Evolutionary conservation across 1,284 basidiomycete genomes (phyloP), one percentile per base, ranked within the genome.

Genomic region (Cryptococcus deneoformans): DNA sequence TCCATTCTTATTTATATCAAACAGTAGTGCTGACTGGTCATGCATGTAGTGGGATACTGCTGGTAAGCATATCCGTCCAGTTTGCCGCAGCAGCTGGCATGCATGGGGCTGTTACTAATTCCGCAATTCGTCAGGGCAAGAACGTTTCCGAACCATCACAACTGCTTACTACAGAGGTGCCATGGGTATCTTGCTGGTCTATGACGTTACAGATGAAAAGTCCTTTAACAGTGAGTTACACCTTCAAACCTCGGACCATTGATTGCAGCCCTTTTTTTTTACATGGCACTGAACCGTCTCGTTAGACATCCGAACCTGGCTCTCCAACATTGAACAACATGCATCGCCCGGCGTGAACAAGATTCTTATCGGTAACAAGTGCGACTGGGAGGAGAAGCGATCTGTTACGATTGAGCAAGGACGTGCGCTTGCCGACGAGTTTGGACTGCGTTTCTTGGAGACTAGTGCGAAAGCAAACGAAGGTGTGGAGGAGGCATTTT

Each of bases 161-260:
- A 97, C 95, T 8, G 94, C 96, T n/a, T 99, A 99, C 80, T 99
- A 99, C 82, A 89, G 96, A 68, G 96, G 96, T 47, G 96, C 96
- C 14, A 99, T 99, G 95, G 96, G 96, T 54, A 99, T 99, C 72
- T 82, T 99, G 56, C 84, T 99, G 58, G 95, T 99, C 5, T 99
- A 98, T 79, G 96, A 99, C 75, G 93, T 99, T 44, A 99, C 96
- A 36, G 95, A 99, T 78, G 92, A 97, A 79, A 87, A 90, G 70
- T 96, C 92, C 34, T 99, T 99, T 82, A 90, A 92, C 76, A 98
- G 95, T 97, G 68, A 68, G 92, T 75, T 14, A 20, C 11, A 6
- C 10, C 14, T 44, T 38, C 38, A 8, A 35, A 1, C 16, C 20
- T 34, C 14, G 5, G 29, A 3, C 3, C 29, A 29, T 29, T 48